These are phyloP conservation scores for Linum trigynum DNA, from an alignment of 345 rosid species.

Conservation along the genomic window DNA sequence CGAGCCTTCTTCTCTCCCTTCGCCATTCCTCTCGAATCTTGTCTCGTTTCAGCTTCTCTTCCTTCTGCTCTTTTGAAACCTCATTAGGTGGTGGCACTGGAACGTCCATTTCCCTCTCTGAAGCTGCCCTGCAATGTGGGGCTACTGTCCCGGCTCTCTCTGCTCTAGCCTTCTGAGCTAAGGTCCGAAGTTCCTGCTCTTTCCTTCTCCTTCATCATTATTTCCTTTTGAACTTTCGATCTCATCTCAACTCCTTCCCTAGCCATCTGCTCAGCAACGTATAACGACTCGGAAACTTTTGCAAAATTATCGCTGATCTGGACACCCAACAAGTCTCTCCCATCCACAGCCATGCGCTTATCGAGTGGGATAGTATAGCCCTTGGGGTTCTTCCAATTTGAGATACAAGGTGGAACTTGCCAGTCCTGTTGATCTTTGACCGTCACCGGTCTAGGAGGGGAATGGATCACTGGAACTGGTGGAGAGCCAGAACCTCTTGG, in stretches of 20 bases:
- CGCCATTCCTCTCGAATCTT: conserved; percentile 91
- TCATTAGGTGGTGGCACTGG: conserved; percentile 41
- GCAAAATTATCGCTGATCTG: conserved; percentile 86
- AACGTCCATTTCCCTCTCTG: conserved; percentile 38
- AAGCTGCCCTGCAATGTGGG: conserved; percentile 25
- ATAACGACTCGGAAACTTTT: conserved; percentile 77
- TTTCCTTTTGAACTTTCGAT: conserved; percentile 89
- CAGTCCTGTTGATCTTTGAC: conserved; percentile 96
- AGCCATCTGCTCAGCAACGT: conserved; percentile 95
- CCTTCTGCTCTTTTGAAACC: conserved; percentile 56
- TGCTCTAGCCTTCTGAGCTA: conserved; percentile 89
- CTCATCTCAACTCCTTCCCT: conserved; percentile 98
- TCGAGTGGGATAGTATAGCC: conserved; percentile 96
- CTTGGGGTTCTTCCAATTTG: conserved; percentile 93
- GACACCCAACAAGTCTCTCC: conserved; percentile 85
- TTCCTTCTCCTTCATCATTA: conserved; percentile 91
- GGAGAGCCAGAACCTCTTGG: conserved; percentile 96
- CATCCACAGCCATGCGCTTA: conserved; percentile 97
- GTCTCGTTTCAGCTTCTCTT: conserved; percentile 66
- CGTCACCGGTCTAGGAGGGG: conserved; percentile 91
- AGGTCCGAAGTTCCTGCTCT: conserved; percentile 88
- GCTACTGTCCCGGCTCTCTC: conserved; percentile 66
- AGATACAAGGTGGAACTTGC: conserved; percentile 96
- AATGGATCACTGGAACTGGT: conserved; percentile 97
- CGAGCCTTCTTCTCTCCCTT: conserved; percentile 72